Evolutionary conservation across 768 basidiomycete species (phyloP), one percentile per base, ranked within the genome.

Genomic region (Auricularia sp.): DNA sequence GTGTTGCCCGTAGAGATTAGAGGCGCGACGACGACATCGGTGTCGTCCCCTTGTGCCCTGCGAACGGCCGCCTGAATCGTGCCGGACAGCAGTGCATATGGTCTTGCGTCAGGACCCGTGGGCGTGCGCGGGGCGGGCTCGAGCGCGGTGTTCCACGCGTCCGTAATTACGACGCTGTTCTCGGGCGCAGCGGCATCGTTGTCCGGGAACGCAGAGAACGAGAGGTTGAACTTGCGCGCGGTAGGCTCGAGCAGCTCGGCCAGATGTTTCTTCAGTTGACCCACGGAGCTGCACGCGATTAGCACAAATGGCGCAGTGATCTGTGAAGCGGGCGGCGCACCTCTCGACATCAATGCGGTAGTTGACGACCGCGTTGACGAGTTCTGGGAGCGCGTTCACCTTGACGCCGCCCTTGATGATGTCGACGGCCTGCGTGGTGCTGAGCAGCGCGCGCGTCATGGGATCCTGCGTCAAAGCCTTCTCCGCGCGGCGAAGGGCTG

Each of bases 391-490:
- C 11, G 79, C 80, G 65, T 81, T 81, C 39, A 75, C 72, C 72
- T 80, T 80, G 16, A 75, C 74, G 33, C 74, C 76, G 23, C 75
- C 75, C 3, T 69, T 65, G 59, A 82, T 74, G 14, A 83, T 67
- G 67, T 81, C 80, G 44, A 79, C 73, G 3, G 81, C 81, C 69
- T 80, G 78, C 1, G 79, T 79, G 1, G 79, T 79, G 12, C 74
- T 72, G 0, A 74, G 64, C 11, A 74, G 66, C 12, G 71, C 70
- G 65, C 63, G 44, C 61, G 60, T 75, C 71, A 35, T 66, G 53
- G 67, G 72, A 69, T 18, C 56, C 23, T 14, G 5, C 56, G 74
- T 64, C 42, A 62, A 65, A 47, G 67, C 63, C 6, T 18, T 36
- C 69, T 80, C 79, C 1, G 80, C 72, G 60, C 69, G 68, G 42